Evolutionary conservation across 768 basidiomycete genomes (phyloP).

Genomic region (Suillus occidentalis): DNA sequence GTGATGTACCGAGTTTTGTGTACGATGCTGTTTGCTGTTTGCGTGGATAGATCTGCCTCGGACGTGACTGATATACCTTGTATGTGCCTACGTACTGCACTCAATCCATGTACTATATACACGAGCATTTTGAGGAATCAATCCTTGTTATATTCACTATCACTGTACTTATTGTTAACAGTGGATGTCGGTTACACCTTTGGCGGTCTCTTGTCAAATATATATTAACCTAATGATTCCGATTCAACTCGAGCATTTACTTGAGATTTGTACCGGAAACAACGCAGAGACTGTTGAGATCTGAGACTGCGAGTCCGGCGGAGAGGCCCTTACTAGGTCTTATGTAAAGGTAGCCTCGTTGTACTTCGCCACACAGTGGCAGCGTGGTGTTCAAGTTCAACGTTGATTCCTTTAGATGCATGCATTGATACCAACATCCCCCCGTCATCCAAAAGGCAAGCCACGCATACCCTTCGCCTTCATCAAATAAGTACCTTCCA

Average conservation of each 20-base stretch:
- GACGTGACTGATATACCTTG: slow-evolving; percentile 1
- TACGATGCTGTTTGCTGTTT: background rate
- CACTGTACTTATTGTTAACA: too few relatives aligned
- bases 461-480: background rate
- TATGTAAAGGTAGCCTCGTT: background rate
- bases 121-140: background rate
- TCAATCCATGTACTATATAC: slow-evolving; percentile 5
- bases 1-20: background rate
- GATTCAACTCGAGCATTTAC: too few relatives aligned
- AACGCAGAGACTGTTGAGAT: too few relatives aligned
- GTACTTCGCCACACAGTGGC: background rate
- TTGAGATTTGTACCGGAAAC: too few relatives aligned
- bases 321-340: background rate
- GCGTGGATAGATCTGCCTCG: background rate
- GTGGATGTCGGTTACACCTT: too few relatives aligned
- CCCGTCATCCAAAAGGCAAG: background rate
- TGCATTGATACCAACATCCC: background rate
- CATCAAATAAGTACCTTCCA: background rate
- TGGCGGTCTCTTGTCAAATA: too few relatives aligned
- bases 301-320: too few relatives aligned
- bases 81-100: background rate
- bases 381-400: background rate
- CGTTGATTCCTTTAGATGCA: background rate
- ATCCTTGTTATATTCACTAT: background rate
- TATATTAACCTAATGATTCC: too few relatives aligned